Base-by-base conservation (phyloP, 495 filamentous ascomycete genomes). In the Chlorociboria aeruginascens region DNA sequence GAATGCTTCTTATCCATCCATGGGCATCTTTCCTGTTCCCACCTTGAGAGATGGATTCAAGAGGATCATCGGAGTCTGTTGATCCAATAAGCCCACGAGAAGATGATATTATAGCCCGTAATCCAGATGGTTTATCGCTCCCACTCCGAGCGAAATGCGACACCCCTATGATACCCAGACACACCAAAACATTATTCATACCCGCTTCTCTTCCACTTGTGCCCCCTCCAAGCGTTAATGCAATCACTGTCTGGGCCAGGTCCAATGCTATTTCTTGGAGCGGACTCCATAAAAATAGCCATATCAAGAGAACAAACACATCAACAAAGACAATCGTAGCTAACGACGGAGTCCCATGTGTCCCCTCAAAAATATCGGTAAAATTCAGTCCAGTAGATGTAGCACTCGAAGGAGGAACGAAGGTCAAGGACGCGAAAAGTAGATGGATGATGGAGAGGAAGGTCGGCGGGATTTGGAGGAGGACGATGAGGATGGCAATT, bases 401-500 rank as follows among this genome's bases (percentile, higher is more conserved):
- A n/a, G 74, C 70, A 13, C 69, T 69, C 35, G 75, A 77, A 7
- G 86, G 85, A 29, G 88, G 85, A 53, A 95, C 88, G 62, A 95
- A 96, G 29, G 92, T 97, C 54, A 97, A 72, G 43, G 85, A 74
- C 41, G 93, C 89, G 70, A 95, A 99, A 52, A 97, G 75, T 59
- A 89, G 81, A 61, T 99, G 93, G 61, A 95, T 85, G 61, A 87
- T 70, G 45, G 88, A 89, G 50, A 97, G 74, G 46, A 94, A 78
- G 56, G 88, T 86, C 20, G 90, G 86, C 25, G 93, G 89, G n/a
- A 95, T 78, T 63, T 95, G 92, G 59, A 99, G 81, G 47, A 99
- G 78, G 62, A 99, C 83, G 64, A 99, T 96, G 62, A 99, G 74
- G 61, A 99, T 95, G 59, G 92, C 89, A 66, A 99, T 86, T 47